Percentiles rank a stretch among this genome's conserved stretches.
Conservation (phyloP, 2,329 filamentous ascomycete genomes). For the Trichophyton mentagrophytes region DNA sequence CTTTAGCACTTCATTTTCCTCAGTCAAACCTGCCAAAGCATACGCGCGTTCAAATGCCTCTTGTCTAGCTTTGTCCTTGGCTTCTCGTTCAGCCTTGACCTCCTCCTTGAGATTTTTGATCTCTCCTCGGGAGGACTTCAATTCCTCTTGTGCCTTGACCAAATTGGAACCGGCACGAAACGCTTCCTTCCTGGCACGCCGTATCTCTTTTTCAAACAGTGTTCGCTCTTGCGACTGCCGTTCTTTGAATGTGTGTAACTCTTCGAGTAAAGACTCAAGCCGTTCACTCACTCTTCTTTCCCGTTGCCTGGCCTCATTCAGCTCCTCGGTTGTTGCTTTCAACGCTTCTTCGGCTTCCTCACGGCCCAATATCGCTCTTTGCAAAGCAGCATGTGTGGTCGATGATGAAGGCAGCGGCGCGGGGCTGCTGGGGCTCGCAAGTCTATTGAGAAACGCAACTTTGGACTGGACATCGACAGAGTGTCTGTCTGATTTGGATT, state of each 20-base stretch:
- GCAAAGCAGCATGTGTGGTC: slow-evolving; percentile 33
- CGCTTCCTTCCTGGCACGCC: slow-evolving; percentile 44
- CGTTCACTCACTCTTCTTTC: slow-evolving; percentile 34
- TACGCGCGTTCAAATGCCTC: slow-evolving; percentile 38
- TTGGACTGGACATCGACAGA: slow-evolving; percentile 36
- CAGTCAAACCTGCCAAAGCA: slow-evolving; percentile 32
- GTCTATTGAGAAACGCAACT: slow-evolving; percentile 37
- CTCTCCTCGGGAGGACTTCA: slow-evolving; percentile 32
- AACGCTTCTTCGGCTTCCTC: slow-evolving; percentile 35
- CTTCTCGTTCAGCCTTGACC: slow-evolving; percentile 37
- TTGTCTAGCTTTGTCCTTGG: slow-evolving; percentile 35
- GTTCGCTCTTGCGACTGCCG: slow-evolving; percentile 35
- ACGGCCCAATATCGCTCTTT: slow-evolving; percentile 33
- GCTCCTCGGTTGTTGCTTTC: slow-evolving; percentile 22
- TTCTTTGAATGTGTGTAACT: slow-evolving; percentile 40
- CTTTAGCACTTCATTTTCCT: slow-evolving; percentile 34
- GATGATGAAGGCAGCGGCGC: slow-evolving; percentile 21
- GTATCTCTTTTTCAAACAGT: slow-evolving; percentile 46
- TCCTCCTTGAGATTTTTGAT: slow-evolving; percentile 41
- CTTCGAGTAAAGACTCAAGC: slow-evolving; percentile 38
- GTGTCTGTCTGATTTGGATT: slow-evolving; percentile 26
- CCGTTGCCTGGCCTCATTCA: slow-evolving; percentile 32
- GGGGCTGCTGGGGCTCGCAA: slow-evolving; percentile 24
- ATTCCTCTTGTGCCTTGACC: slow-evolving; percentile 43
- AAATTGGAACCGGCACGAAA: slow-evolving; percentile 44